Percentiles rank a stretch among this genome's conserved stretches.
Evolutionary conservation across 2,329 filamentous ascomycete species (phyloP).

Genomic region (Claviceps digitariae): DNA sequence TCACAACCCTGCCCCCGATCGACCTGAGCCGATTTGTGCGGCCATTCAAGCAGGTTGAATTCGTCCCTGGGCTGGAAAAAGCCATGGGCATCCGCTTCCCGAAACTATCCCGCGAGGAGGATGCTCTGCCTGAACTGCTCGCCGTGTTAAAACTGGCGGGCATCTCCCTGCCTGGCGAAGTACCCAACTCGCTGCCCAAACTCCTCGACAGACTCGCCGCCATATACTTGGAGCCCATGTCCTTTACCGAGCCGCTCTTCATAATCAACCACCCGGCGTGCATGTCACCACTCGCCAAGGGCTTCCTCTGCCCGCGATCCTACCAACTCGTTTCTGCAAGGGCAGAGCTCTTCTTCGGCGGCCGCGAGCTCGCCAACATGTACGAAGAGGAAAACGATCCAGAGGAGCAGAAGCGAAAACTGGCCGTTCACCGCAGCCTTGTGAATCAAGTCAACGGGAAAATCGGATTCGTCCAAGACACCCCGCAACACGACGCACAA

Average conservation of each 20-base stretch:
- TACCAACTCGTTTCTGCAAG: slow-evolving; percentile 66
- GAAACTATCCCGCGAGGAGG: slow-evolving; percentile 36
- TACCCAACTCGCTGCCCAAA: slow-evolving; percentile 43
- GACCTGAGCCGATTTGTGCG: slow-evolving; percentile 34
- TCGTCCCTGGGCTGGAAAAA: slow-evolving; percentile 65
- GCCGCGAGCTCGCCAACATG: slow-evolving; percentile 81
- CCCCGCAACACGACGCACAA: background rate
- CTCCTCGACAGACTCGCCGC: slow-evolving; percentile 72
- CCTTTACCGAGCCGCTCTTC: slow-evolving; percentile 56
- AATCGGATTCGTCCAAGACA: slow-evolving; percentile 15
- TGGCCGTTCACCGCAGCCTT: slow-evolving; percentile 40
- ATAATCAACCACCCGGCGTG: slow-evolving; percentile 82
- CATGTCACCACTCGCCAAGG: slow-evolving; percentile 85
- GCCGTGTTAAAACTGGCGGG: slow-evolving; percentile 41
- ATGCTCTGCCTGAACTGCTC: slow-evolving; percentile 46
- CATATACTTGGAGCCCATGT: slow-evolving; percentile 65
- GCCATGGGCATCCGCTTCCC: slow-evolving; percentile 54
- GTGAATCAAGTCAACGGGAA: slow-evolving; percentile 21
- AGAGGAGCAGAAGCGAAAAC: slow-evolving; percentile 71
- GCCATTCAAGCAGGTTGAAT: slow-evolving; percentile 59
- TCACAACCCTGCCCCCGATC: slow-evolving; percentile 33
- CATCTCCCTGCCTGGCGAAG: slow-evolving; percentile 51
- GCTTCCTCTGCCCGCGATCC: slow-evolving; percentile 55
- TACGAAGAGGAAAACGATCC: slow-evolving; percentile 98
- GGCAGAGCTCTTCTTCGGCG: slow-evolving; percentile 70